Percentiles rank a stretch among this genome's conserved stretches.
phyloP scores from a whole-genome alignment of 225 moss, liverwort and hornwort genomes.

The Marchantia polymorpha region DNA sequence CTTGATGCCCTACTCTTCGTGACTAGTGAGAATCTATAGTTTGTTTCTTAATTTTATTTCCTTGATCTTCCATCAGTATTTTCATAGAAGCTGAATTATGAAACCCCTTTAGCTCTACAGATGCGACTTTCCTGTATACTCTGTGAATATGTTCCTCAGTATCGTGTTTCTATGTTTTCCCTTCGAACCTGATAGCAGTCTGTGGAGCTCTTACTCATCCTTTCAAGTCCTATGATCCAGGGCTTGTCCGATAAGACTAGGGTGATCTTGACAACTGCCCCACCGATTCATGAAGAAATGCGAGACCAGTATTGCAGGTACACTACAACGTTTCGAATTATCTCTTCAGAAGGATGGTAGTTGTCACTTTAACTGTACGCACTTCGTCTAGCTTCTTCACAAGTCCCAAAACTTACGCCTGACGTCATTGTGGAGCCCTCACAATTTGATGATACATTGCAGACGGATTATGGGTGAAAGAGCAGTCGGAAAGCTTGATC shows the following conservation, averaged over 20 bases:
- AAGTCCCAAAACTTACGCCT: not conserved
- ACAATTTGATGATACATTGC: conserved; percentile 18
- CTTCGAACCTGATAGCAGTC: not conserved
- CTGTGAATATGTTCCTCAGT: not conserved
- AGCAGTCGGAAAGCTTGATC: conserved; percentile 57
- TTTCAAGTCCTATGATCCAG: conserved; percentile 31
- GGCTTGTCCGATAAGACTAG: conserved; percentile 68
- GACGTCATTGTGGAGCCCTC: not conserved
- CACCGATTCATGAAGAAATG: conserved; percentile 63
- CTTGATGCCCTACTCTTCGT: not conserved
- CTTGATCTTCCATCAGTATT: not conserved
- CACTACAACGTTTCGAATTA: not conserved
- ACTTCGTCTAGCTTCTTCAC: not conserved
- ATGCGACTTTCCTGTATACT: not conserved
- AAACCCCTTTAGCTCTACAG: not conserved
- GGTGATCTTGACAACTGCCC: conserved; percentile 80
- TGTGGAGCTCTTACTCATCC: not conserved
- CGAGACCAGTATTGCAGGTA: conserved; percentile 30
- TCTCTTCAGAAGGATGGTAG: not conserved
- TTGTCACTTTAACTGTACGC: not conserved
- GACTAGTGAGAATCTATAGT: not conserved
- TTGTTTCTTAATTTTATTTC: not conserved
- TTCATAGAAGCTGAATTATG: not conserved
- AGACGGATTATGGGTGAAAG: conserved; percentile 51
- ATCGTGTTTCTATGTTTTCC: not conserved